Percentiles rank a stretch among this genome's conserved stretches.
Conservation (phyloP, 371 early-diverging fungal genomes). For the Paraphysoderma sedebokerense region DNA sequence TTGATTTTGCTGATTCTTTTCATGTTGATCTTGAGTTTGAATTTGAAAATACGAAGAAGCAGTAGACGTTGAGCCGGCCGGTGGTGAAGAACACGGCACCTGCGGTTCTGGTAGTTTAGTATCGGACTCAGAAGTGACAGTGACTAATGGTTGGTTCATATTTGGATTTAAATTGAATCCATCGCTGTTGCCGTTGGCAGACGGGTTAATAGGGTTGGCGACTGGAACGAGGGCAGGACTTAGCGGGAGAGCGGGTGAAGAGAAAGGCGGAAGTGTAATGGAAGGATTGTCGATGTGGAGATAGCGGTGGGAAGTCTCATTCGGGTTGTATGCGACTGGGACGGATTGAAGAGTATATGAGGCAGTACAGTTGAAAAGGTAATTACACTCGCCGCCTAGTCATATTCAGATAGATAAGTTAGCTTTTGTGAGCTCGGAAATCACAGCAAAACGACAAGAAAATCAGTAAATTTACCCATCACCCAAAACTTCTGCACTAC, state of each 20-base stretch:
- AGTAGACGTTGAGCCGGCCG: neutral
- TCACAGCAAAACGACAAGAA: neutral
- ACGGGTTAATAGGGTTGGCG: neutral
- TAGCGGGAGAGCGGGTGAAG: neutral
- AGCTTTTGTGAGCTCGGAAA: neutral
- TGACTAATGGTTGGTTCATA: too few relatives aligned
- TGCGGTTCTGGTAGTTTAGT: too few relatives aligned
- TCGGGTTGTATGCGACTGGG: constrained; percentile 26
- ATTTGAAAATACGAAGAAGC: neutral
- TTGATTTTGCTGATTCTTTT: too few relatives aligned
- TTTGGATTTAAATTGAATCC: too few relatives aligned
- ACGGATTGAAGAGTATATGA: constrained; percentile 23
- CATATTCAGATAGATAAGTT: neutral
- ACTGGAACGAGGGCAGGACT: neutral
- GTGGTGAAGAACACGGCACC: neutral
- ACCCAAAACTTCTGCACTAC: constrained; percentile 44
- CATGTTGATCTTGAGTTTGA: too few relatives aligned
- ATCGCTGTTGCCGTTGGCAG: too few relatives aligned
- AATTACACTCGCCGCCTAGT: constrained; percentile 55
- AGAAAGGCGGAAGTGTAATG: constrained; percentile 6
- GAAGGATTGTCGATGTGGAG: constrained; percentile 19
- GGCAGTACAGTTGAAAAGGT: constrained; percentile 42
- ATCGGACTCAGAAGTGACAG: too few relatives aligned
- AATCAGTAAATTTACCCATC: constrained; percentile 25
- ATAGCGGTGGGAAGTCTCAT: constrained; percentile 8